phyloP scores from a whole-genome alignment of 495 filamentous ascomycete species.

The Aspergillus leporis region DNA sequence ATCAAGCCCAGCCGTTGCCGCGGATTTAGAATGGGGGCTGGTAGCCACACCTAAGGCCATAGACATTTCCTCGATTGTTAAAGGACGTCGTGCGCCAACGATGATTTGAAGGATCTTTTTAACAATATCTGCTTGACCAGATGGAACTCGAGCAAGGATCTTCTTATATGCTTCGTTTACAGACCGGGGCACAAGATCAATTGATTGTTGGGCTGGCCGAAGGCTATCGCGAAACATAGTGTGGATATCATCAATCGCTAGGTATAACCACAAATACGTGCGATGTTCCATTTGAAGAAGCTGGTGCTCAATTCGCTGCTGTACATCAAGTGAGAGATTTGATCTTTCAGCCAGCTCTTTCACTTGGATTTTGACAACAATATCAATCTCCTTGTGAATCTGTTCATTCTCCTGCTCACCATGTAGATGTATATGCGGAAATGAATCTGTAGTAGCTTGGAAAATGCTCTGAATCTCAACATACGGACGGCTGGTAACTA shows the following conservation, averaged over 20 bases:
- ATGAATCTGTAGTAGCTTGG: conserved; percentile 13
- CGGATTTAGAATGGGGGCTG: conserved; percentile 14
- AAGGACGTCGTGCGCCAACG: conserved; percentile 33
- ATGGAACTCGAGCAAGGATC: conserved; percentile 24
- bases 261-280: conserved; percentile 40
- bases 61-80: conserved; percentile 37
- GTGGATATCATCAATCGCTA: conserved; percentile 26
- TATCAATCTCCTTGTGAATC: conserved; percentile 39
- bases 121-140: conserved; percentile 11
- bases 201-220: conserved; percentile 16
- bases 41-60: conserved; percentile 36
- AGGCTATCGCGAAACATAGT: conserved; percentile 23
- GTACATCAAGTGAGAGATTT: conserved; percentile 8
- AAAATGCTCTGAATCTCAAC: conserved; percentile 32
- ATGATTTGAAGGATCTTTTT: conserved; percentile 39
- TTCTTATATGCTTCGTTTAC: conserved; percentile 31
- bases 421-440: conserved; percentile 30
- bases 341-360: conserved; percentile 21
- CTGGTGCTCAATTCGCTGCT: conserved; percentile 15
- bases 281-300: conserved; percentile 30
- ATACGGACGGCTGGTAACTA: conserved; percentile 48
- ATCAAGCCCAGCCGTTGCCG: background rate
- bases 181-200: conserved; percentile 20
- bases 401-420: conserved; percentile 37
- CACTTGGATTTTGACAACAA: conserved; percentile 35